Conservation (phyloP, 2,329 filamentous ascomycete genomes). For the Berkeleyomyces rouxiae region DNA sequence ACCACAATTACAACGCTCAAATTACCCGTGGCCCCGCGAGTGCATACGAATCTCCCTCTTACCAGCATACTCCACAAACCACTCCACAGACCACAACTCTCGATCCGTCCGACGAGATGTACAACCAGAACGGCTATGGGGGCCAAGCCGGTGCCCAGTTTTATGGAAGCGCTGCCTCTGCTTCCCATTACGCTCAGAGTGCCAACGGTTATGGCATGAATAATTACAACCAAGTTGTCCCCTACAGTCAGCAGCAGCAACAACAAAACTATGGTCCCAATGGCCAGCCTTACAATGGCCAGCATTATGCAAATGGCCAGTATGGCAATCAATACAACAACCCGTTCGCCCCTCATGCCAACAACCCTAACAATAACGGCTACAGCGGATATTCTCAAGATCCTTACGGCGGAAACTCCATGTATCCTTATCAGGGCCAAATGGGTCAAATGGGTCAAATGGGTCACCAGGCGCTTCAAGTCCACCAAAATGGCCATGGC, state of each 20-base stretch:
- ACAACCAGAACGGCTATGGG: conserved; percentile 21
- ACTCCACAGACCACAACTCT: conserved; percentile 39
- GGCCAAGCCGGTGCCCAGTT: conserved; percentile 14
- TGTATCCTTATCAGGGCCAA: neutral
- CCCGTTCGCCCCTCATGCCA: neutral
- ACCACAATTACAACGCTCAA: neutral
- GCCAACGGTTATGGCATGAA: conserved; percentile 21
- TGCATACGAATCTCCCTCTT: conserved; percentile 8
- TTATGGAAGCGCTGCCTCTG: neutral
- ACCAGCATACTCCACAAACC: conserved; percentile 23
- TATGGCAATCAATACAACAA: neutral
- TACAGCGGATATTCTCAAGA: conserved; percentile 16
- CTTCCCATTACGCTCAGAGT: conserved; percentile 20
- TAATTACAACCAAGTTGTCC: conserved; percentile 25
- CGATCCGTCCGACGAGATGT: conserved; percentile 49
- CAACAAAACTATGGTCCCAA: conserved; percentile 3
- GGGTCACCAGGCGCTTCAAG: neutral
- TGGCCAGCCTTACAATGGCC: neutral
- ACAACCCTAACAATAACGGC: conserved; percentile 13
- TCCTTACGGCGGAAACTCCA: neutral
- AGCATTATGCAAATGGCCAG: neutral
- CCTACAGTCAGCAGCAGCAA: conserved; percentile 22
- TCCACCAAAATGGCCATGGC: conserved; percentile 6
- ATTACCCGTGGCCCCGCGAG: neutral
- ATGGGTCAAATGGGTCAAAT: conserved; percentile 1